Conservation (phyloP, 345 rosid species). For the Noccaea caerulescens region DNA sequence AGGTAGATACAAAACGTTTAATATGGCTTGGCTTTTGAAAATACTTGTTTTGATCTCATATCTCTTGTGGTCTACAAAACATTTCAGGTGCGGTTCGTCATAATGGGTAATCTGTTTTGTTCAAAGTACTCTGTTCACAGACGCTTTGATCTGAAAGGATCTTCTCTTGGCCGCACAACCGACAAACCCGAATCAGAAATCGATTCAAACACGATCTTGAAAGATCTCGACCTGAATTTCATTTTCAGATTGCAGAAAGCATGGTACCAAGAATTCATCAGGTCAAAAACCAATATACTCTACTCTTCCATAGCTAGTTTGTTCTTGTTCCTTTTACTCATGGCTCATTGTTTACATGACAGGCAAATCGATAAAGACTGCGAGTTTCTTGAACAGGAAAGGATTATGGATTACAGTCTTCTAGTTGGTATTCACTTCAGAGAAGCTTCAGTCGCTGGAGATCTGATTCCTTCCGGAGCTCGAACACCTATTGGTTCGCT, state of each 20-base stretch:
- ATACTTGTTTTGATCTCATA: constrained; percentile 1
- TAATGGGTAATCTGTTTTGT: constrained; percentile 95
- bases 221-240: constrained; percentile 88
- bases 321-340: constrained; percentile 13
- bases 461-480: constrained; percentile 70
- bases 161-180: constrained; percentile 90
- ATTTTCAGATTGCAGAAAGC: constrained; percentile 76
- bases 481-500: constrained; percentile 49
- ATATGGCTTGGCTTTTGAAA: constrained; percentile 8
- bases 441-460: constrained; percentile 66
- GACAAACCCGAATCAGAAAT: constrained; percentile 81
- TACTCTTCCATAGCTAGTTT: background rate
- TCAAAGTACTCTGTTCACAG: constrained; percentile 79
- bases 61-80: constrained; percentile 10
- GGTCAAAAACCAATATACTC: constrained; percentile 26
- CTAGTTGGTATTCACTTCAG: constrained; percentile 90
- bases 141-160: constrained; percentile 93
- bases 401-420: constrained; percentile 97
- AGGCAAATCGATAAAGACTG: constrained; percentile 95
- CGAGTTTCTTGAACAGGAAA: constrained; percentile 90
- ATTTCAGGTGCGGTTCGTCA: constrained; percentile 85
- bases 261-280: constrained; percentile 77
- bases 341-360: constrained; percentile 29
- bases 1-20: constrained; percentile 50
- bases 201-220: constrained; percentile 74